A percentile compares a stretch with the other conserved stretches of the same genome.
Conservation (phyloP, 805 yeast genomes). For the Suhomyces sp. region DNA sequence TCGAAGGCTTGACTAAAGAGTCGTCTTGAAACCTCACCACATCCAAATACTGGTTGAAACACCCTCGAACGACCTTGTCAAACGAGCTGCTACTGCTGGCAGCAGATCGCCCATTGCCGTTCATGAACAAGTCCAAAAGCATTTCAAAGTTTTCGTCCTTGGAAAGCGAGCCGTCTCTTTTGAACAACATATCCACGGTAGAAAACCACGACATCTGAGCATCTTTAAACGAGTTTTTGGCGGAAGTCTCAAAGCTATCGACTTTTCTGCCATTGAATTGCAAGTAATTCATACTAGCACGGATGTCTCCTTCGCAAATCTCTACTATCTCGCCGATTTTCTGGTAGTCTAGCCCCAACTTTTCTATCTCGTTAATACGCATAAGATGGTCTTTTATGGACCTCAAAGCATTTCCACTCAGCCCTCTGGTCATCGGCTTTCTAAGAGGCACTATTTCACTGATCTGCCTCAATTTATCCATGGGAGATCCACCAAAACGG, state of each 20-base stretch:
- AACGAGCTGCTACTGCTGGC: constrained; percentile 38
- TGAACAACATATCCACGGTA: constrained; percentile 60
- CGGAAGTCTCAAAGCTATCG: not conserved
- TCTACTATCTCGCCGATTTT: constrained; percentile 64
- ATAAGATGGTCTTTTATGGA: constrained; percentile 39
- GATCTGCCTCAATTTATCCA: constrained; percentile 69
- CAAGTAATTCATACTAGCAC: constrained; percentile 79
- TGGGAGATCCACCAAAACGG: constrained; percentile 39
- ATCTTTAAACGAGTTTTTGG: constrained; percentile 47
- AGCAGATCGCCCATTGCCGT: constrained; percentile 34
- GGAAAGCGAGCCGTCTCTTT: constrained; percentile 43
- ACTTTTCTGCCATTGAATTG: constrained; percentile 52
- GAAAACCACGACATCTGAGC: constrained; percentile 62
- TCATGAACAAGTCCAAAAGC: constrained; percentile 45
- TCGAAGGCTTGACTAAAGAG: constrained; percentile 54
- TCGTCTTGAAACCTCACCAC: constrained; percentile 62
- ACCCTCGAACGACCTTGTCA: constrained; percentile 68
- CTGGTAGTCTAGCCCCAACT: constrained; percentile 44
- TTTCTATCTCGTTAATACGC: constrained; percentile 55
- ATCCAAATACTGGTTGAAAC: constrained; percentile 63
- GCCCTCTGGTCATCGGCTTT: constrained; percentile 50
- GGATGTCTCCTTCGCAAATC: constrained; percentile 73
- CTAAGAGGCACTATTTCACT: constrained; percentile 71
- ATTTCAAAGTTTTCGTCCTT: constrained; percentile 47
- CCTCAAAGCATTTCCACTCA: constrained; percentile 33